These are phyloP conservation scores for Waltergamsia citrina DNA, from an alignment of 2,329 filamentous ascomycete species.

Conservation along the genomic window DNA sequence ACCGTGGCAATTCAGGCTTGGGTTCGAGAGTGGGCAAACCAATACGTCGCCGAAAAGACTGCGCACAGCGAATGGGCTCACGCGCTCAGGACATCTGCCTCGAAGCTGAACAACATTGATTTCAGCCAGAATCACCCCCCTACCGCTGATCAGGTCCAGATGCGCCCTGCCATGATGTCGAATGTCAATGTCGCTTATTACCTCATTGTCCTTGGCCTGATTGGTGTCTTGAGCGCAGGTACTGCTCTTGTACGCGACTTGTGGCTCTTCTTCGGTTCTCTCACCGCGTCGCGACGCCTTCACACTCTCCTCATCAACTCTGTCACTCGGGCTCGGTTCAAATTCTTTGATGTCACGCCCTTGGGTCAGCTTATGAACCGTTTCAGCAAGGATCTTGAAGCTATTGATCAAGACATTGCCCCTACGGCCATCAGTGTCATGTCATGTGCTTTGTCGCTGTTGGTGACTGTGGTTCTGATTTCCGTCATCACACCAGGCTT, in stretches of 20 bases:
- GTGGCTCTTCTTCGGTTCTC: slow-evolving; percentile 85
- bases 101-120: slow-evolving; percentile 9
- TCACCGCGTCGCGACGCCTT: slow-evolving; percentile 77
- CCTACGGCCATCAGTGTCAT: slow-evolving; percentile 75
- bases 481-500: slow-evolving; percentile 85
- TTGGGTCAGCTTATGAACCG: slow-evolving; percentile 96
- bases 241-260: slow-evolving; percentile 76
- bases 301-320: slow-evolving; percentile 70
- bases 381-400: slow-evolving; percentile 95
- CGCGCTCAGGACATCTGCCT: slow-evolving; percentile 14
- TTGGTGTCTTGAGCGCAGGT: slow-evolving; percentile 69
- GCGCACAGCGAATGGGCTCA: slow-evolving; percentile 6
- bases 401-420: slow-evolving; percentile 91
- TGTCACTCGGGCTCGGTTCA: slow-evolving; percentile 85
- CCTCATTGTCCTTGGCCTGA: slow-evolving; percentile 68
- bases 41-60: slow-evolving; percentile 52
- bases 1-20: slow-evolving; percentile 86
- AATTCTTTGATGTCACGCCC: slow-evolving; percentile 95
- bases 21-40: slow-evolving; percentile 93
- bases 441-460: slow-evolving; percentile 53
- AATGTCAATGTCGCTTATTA: slow-evolving; percentile 79
- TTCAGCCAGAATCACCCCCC: not conserved
- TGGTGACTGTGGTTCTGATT: slow-evolving; percentile 84
- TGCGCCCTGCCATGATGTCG: slow-evolving; percentile 12
- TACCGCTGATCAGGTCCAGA: slow-evolving; percentile 3